Conservation (phyloP, 2,329 filamentous ascomycete species). For the Diplodia sapinea region DNA sequence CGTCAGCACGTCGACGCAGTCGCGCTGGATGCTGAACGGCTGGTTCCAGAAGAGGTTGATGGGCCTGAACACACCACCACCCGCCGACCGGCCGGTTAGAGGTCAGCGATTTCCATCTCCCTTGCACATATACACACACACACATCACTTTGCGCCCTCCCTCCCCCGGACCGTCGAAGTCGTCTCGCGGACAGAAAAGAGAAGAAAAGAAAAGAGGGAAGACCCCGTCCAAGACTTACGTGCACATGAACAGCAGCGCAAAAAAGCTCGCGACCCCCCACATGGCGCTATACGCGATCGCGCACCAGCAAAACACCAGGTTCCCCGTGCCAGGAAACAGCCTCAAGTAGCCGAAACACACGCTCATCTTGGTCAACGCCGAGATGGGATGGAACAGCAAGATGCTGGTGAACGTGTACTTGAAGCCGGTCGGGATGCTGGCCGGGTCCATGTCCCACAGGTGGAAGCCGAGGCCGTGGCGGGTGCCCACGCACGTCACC, state of each 20-base stretch:
- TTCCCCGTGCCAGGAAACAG: slow-evolving; percentile 39
- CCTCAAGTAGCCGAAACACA: slow-evolving; percentile 41
- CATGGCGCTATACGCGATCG: slow-evolving; percentile 38
- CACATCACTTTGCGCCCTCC: no score
- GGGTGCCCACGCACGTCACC: slow-evolving; percentile 38
- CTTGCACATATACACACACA: no score
- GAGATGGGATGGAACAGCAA: slow-evolving; percentile 30
- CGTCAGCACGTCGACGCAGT: slow-evolving; percentile 32
- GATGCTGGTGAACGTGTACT: slow-evolving; percentile 26
- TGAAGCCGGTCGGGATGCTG: not conserved
- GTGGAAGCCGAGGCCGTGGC: slow-evolving; percentile 40
- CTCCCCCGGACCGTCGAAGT: no score
- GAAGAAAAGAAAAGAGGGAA: no score
- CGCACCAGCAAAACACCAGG: slow-evolving; percentile 40
- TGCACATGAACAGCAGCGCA: slow-evolving; percentile 33
- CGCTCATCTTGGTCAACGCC: slow-evolving; percentile 38
- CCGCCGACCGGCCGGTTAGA: not conserved
- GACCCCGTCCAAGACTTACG: not conserved
- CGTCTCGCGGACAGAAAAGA: no score
- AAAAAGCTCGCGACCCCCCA: slow-evolving; percentile 38
- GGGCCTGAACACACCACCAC: slow-evolving; percentile 11
- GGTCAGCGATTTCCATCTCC: not conserved
- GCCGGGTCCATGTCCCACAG: slow-evolving; percentile 34
- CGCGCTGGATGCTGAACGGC: slow-evolving; percentile 1
- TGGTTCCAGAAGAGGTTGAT: slow-evolving; percentile 17